Conservation (phyloP, 116 monocot genomes). For the Posidonia oceanica region DNA sequence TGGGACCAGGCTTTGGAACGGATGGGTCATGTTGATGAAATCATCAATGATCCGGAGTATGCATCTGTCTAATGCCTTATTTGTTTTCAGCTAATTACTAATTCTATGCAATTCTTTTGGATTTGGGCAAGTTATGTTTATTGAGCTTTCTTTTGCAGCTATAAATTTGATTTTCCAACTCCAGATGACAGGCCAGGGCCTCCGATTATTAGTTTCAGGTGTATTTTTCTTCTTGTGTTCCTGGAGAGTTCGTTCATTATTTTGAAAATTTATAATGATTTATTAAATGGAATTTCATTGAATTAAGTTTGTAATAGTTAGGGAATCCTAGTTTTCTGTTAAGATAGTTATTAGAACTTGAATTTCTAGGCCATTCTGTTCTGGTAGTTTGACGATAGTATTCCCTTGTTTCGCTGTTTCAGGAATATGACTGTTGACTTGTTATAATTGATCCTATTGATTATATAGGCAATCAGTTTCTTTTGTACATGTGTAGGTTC, state of each 20-base stretch:
- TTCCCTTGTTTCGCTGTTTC: too few species aligned
- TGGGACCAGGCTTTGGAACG: slow-evolving; percentile 85
- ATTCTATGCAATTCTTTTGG: not conserved
- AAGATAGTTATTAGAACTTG: too few species aligned
- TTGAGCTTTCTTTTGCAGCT: slow-evolving; percentile 32
- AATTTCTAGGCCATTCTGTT: too few species aligned
- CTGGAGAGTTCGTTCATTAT: not conserved
- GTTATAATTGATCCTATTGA: too few species aligned
- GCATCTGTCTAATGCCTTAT: not conserved
- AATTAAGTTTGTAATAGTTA: too few species aligned
- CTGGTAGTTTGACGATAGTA: too few species aligned
- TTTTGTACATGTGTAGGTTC: too few species aligned
- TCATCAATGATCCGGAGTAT: slow-evolving; percentile 99
- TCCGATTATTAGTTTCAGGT: slow-evolving; percentile 99
- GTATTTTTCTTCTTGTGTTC: not conserved
- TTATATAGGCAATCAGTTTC: too few species aligned
- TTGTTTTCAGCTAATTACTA: not conserved
- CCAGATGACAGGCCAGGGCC: slow-evolving; percentile 97
- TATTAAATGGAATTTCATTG: too few species aligned
- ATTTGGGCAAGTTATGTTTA: not conserved
- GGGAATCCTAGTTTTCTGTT: too few species aligned
- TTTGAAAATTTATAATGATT: not conserved
- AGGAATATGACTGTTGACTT: too few species aligned
- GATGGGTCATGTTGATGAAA: slow-evolving; percentile 80
- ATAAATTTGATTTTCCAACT: slow-evolving; percentile 98